Evolutionary conservation across 164 flowering plant species (phyloP), one percentile per base, ranked within the genome.

Genomic region (Magnolia changhungtana): DNA sequence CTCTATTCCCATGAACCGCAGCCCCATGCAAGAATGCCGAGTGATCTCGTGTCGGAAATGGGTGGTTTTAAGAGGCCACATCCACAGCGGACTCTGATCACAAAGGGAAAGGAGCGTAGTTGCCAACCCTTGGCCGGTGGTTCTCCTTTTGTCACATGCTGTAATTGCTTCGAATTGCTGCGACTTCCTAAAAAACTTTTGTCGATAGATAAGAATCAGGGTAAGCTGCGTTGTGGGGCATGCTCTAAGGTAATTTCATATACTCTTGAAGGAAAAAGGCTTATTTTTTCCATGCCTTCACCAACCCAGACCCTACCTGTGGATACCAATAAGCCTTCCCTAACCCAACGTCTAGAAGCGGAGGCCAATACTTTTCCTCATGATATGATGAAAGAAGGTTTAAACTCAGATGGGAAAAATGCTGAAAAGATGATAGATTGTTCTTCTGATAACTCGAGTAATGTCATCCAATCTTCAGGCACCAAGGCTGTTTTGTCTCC

Each of bases 141-240:
- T 65, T 88, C 98, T 10, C 98, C 98, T 45, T 93, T 92, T 78
- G 49, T 93, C 19, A 78, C 87, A 10, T 95, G 98, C 80, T 23
- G 58, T 69, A 87, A 81, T 80, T 95, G 98, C 90, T 93, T 82
- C 75, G 87, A 87, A 61, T 75, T 93, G 80, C 87, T 95, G 71
- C 84, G 83, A 75, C 73, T 95, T 27, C 94, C 97, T 31, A 82
- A 77, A 77, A 91, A 84, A 72, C 66, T 79, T 50, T 13, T 80
- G 31, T 37, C 63, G 19, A 18, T 24, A 63, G 84, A 58, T 37
- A 87, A 83, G 80, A 83, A 78, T 50, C 75, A 78, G 21, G 78
- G 77, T 24, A 91, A 86, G 77, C 49, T 94, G 71, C 86, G 75
- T 29, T 94, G 98, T 81, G 97, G 95, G 31, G 83, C 89, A 1